A percentile compares a stretch with the other conserved stretches of the same genome.
These are phyloP conservation scores for Penicillium sp. DNA, from an alignment of 2,329 filamentous ascomycete genomes.

Conservation along the genomic window DNA sequence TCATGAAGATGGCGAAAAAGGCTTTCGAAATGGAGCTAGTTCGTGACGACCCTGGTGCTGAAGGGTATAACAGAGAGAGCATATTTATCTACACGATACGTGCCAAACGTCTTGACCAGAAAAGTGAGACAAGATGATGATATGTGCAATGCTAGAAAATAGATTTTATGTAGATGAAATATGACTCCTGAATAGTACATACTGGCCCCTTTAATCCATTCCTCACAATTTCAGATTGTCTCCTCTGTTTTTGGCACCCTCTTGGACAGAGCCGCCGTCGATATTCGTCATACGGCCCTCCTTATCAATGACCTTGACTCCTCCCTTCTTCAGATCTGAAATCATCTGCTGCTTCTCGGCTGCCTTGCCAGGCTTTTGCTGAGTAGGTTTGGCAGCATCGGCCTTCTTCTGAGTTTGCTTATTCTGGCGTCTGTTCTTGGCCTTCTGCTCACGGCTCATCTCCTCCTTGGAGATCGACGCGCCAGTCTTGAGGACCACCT, in stretches of 20 bases:
- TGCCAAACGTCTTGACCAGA: conserved; percentile 14
- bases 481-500: conserved; percentile 75
- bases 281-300: conserved; percentile 83
- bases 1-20: conserved; percentile 68
- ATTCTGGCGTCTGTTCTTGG: conserved; percentile 69
- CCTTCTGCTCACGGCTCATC: conserved; percentile 82
- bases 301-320: conserved; percentile 87
- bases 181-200: conserved; percentile 3
- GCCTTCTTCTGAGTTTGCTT: conserved; percentile 78
- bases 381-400: conserved; percentile 47
- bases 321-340: conserved; percentile 73
- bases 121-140: neutral
- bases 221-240: conserved; percentile 36
- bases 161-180: conserved; percentile 8
- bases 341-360: conserved; percentile 55
- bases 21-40: conserved; percentile 62
- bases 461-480: conserved; percentile 77
- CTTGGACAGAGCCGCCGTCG: conserved; percentile 69
- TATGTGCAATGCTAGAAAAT: conserved; percentile 10
- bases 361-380: conserved; percentile 46
- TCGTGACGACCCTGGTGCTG: conserved; percentile 50
- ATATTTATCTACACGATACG: conserved; percentile 40
- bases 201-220: conserved; percentile 4
- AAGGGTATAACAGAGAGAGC: conserved; percentile 36
- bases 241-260: conserved; percentile 22